Evolutionary conservation across 202 grass and related monocot genomes (phyloP).

Genomic region (Schoenoplectus triqueter): DNA sequence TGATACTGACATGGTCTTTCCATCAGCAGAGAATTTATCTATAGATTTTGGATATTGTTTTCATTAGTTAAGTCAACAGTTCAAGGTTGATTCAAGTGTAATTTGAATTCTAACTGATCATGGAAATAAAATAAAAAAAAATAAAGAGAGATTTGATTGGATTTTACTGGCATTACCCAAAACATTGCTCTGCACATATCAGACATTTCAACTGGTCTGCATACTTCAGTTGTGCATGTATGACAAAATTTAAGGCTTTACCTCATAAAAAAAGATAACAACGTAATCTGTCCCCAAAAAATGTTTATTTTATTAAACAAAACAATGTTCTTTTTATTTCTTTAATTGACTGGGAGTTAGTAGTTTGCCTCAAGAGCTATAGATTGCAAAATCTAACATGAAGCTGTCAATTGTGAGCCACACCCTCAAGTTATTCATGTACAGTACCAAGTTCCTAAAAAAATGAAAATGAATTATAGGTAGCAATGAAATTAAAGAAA

Average conservation of each 20-base stretch:
- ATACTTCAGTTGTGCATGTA: neutral
- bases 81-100: too few relatives aligned
- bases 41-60: neutral
- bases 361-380: neutral
- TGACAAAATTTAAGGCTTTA: neutral
- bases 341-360: too few relatives aligned
- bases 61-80: too few relatives aligned
- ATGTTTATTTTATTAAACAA: too few relatives aligned
- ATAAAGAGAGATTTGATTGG: neutral
- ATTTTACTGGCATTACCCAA: neutral
- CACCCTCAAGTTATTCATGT: neutral
- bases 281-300: too few relatives aligned
- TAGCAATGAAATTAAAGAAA: neutral
- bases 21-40: neutral
- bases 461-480: neutral
- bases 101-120: too few relatives aligned
- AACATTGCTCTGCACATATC: neutral
- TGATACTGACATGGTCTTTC: neutral
- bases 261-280: neutral
- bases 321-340: too few relatives aligned
- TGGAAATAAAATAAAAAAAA: too few relatives aligned
- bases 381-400: constrained; percentile 5
- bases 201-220: neutral
- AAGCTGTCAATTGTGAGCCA: neutral
- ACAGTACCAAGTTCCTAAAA: neutral